Percentiles rank a stretch among this genome's conserved stretches.
Evolutionary conservation across 2,329 filamentous ascomycete species (phyloP).

Genomic region (Mariannaea elegans): DNA sequence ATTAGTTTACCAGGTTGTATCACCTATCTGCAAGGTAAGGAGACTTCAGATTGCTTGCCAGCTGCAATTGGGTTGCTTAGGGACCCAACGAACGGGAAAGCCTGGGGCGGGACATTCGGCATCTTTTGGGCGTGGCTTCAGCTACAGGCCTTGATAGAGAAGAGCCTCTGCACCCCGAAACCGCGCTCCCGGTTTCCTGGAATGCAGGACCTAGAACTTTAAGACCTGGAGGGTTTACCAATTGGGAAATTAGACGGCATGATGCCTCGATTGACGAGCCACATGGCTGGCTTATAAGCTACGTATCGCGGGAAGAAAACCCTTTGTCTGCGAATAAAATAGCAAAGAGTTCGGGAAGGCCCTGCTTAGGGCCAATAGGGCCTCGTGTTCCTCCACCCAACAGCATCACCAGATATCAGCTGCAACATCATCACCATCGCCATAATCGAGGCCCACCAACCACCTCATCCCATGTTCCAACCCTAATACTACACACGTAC

Average conservation of each 20-base stretch:
- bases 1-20: constrained; percentile 33
- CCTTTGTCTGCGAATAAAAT: not conserved
- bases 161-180: not conserved
- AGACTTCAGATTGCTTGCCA: constrained; percentile 6
- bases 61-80: not conserved
- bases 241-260: no score
- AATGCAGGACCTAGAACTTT: not conserved
- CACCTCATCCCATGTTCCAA: constrained; percentile 15
- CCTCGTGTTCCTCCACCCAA: constrained; percentile 1
- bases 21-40: constrained; percentile 22
- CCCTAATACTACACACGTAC: constrained; percentile 2
- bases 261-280: no score
- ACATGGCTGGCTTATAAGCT: no score
- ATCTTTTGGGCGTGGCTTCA: not conserved
- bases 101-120: constrained; percentile 9
- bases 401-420: constrained; percentile 14
- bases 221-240: no score
- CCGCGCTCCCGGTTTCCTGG: not conserved
- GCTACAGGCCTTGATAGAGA: not conserved
- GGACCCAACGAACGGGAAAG: not conserved
- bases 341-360: not conserved
- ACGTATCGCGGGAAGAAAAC: not conserved
- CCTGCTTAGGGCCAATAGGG: not conserved
- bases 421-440: constrained; percentile 14
- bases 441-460: constrained; percentile 13